Conservation (phyloP, 202 grass and related monocot genomes). For the Setaria viridis region DNA sequence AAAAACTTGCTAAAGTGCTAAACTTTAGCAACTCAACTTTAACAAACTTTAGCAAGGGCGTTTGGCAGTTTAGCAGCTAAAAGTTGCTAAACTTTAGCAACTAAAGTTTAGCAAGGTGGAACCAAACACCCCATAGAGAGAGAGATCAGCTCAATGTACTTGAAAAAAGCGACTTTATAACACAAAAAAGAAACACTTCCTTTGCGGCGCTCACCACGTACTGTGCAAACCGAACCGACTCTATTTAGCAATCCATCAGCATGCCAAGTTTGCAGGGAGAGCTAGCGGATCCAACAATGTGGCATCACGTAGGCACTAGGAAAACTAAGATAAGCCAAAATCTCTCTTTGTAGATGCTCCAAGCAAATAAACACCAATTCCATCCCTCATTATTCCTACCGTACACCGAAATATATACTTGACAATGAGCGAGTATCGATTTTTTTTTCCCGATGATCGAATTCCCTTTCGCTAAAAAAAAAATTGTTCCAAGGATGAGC, state of each 20-base stretch:
- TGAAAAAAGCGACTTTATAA: neutral
- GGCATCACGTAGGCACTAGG: constrained; percentile 32
- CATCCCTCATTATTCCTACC: constrained; percentile 32
- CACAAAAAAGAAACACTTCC: neutral
- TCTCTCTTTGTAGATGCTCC: constrained; percentile 50
- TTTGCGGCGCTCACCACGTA: constrained; percentile 5
- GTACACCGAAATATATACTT: constrained; percentile 71
- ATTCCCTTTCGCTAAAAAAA: constrained; percentile 50
- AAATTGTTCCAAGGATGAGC: constrained; percentile 27
- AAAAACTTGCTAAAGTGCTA: too few species aligned
- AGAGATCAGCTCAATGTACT: neutral
- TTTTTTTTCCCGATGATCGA: constrained; percentile 45
- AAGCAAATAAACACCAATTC: constrained; percentile 47
- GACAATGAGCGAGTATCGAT: constrained; percentile 49
- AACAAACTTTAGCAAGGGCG: too few species aligned
- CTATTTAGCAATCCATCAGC: constrained; percentile 15
- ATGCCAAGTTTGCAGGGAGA: neutral
- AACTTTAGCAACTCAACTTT: too few species aligned
- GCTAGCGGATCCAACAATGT: neutral
- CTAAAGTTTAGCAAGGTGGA: too few species aligned
- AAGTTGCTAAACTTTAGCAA: too few species aligned
- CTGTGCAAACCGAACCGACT: neutral
- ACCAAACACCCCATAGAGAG: too few species aligned
- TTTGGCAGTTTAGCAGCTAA: too few species aligned
- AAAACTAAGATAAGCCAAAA: constrained; percentile 50